Evolutionary conservation across 306 rosid genomes (phyloP), one percentile per base, ranked within the genome.

Genomic region (Begonia peltatifolia): DNA sequence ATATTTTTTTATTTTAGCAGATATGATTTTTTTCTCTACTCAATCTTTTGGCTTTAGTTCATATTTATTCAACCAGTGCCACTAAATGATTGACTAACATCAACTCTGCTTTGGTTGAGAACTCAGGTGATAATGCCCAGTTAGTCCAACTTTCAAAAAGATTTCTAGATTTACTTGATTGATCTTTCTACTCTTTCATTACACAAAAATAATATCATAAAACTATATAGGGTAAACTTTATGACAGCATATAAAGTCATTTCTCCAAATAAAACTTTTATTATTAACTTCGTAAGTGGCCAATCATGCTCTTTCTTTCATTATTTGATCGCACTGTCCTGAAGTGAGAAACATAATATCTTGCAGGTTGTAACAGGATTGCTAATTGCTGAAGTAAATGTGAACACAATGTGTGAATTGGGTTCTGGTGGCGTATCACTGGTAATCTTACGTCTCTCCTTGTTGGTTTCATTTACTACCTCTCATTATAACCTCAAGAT

Each of bases 391-490:
- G 82, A 82, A 86, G 95, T 77, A 14, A 86, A 82, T 61, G 79
- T 82, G 38, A 79, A 71, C 63, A 82, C 95, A 56, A 82, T 86
- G 95, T 71, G 84, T 46, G 83, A 86, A 63, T 78, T 82, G 25
- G 95, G 95, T 68, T 86, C 93, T 44, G 80, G 82, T 22, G 76
- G 93, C 2, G 84, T 86, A 30, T 86, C 93, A 47, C 42, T 82
- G 79, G 93, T 86, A 76, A 67, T 55, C 8, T 30, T 30, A 30
- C 8, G 38, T 30, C 9, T 30, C 38, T 30, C 38, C 38, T 30
- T 30, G 38, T 30, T 30, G 38, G 38, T 30, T 30, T 30, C 38
- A 30, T 30, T 30, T 55, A 13, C 52, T 44, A 23, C 69, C 55
- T 56, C 13, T 18, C 35, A 22, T 9, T 47, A 14, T 49, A 16